Evolutionary conservation across 2,329 filamentous ascomycete species (phyloP).

Genomic region (Neurospora crassa): DNA sequence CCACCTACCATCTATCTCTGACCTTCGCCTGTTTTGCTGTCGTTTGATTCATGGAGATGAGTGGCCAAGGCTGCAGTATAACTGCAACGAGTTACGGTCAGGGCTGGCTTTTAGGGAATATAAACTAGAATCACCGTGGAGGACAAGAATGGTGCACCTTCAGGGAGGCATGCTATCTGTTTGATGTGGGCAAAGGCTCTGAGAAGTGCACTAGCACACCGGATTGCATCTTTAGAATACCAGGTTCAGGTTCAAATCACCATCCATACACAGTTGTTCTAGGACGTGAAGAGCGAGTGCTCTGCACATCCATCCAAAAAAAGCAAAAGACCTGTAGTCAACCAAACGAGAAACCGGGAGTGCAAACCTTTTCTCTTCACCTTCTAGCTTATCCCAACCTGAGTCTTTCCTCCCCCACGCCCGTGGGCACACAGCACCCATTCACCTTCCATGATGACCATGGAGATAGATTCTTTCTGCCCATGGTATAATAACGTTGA

Average conservation of each 20-base stretch:
- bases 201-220: background rate
- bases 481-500: background rate
- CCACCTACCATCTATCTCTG: background rate
- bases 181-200: background rate
- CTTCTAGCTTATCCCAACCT: background rate
- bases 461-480: background rate
- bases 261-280: background rate
- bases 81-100: background rate
- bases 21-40: background rate
- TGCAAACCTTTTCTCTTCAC: background rate
- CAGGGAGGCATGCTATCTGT: background rate
- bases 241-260: background rate
- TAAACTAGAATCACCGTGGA: background rate
- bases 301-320: background rate
- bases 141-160: background rate
- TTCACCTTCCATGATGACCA: background rate
- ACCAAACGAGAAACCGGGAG: background rate
- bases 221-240: background rate
- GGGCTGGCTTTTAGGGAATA: background rate
- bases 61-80: background rate
- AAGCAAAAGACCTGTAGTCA: background rate
- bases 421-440: background rate
- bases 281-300: background rate
- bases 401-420: background rate
- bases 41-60: background rate